Evolutionary conservation across 164 flowering plant species (phyloP).

Genomic region (Paratinospora sagittata): DNA sequence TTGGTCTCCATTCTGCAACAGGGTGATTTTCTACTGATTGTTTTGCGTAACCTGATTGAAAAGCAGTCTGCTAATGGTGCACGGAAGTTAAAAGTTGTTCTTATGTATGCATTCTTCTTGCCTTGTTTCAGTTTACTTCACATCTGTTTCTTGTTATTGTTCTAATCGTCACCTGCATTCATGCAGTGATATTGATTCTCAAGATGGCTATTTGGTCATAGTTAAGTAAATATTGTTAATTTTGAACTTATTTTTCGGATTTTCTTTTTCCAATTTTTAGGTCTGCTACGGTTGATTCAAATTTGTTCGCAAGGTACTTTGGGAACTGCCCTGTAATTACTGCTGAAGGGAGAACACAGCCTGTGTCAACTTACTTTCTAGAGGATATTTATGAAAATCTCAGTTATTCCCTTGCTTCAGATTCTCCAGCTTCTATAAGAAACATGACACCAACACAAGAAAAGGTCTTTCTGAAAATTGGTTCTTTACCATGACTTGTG

Average conservation of each 20-base stretch:
- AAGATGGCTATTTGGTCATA: not conserved
- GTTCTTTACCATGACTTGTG: not conserved
- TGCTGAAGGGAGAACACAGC: slow-evolving; percentile 82
- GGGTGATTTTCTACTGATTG: slow-evolving; percentile 90
- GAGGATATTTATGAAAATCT: slow-evolving; percentile 77
- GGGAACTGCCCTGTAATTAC: slow-evolving; percentile 73
- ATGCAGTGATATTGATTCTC: not conserved
- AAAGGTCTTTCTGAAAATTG: slow-evolving; percentile 35
- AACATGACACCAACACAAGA: slow-evolving; percentile 26
- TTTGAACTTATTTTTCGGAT: not conserved
- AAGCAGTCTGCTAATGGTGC: slow-evolving; percentile 42
- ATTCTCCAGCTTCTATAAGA: slow-evolving; percentile 64
- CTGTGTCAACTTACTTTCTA: slow-evolving; percentile 73
- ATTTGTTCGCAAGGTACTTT: slow-evolving; percentile 72
- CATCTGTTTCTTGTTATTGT: not conserved
- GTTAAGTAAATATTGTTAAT: not conserved
- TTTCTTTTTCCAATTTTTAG: slow-evolving; percentile 26
- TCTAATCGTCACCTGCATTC: not conserved
- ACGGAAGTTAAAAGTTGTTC: slow-evolving; percentile 65
- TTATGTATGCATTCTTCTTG: slow-evolving; percentile 50
- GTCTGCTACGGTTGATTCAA: slow-evolving; percentile 94
- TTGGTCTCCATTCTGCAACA: slow-evolving; percentile 26
- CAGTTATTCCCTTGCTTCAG: slow-evolving; percentile 68
- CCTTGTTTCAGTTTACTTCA: not conserved
- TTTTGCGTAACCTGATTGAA: slow-evolving; percentile 72